Evolutionary conservation across 2,329 filamentous ascomycete genomes (phyloP).

Genomic region (Ophiocordyceps camponoti-leonardi): DNA sequence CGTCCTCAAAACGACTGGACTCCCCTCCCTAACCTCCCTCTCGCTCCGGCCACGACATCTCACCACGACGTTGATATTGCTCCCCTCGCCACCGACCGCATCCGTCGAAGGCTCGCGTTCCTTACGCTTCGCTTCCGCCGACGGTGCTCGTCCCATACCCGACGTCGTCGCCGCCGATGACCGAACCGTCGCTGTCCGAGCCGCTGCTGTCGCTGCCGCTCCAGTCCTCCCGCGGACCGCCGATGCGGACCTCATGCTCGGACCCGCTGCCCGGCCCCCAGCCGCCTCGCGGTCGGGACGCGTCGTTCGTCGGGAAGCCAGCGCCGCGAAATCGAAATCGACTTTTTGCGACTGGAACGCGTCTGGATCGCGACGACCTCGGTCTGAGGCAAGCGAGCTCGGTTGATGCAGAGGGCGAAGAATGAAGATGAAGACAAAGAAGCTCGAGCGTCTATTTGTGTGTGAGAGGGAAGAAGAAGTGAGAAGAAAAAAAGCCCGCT

Average conservation of each 20-base stretch:
- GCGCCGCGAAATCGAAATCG: constrained; percentile 1
- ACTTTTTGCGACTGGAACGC: no score
- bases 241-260: constrained; percentile 12
- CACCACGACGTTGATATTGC: constrained; percentile 96
- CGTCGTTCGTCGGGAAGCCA: constrained; percentile 18
- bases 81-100: constrained; percentile 46
- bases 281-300: constrained; percentile 20
- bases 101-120: constrained; percentile 67
- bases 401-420: neutral
- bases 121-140: constrained; percentile 59
- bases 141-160: neutral
- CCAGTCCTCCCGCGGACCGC: constrained; percentile 10
- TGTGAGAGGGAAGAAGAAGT: neutral
- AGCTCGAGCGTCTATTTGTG: neutral
- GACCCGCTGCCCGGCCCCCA: constrained; percentile 8
- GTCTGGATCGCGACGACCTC: no score
- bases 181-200: constrained; percentile 9
- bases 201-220: no score
- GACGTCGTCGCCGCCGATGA: constrained; percentile 1
- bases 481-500: neutral
- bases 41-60: constrained; percentile 85
- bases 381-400: neutral
- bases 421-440: neutral
- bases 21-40: constrained; percentile 86
- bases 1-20: constrained; percentile 75